phyloP scores from a whole-genome alignment of 345 rosid genomes.

The Eucalyptus erythrocorys region DNA sequence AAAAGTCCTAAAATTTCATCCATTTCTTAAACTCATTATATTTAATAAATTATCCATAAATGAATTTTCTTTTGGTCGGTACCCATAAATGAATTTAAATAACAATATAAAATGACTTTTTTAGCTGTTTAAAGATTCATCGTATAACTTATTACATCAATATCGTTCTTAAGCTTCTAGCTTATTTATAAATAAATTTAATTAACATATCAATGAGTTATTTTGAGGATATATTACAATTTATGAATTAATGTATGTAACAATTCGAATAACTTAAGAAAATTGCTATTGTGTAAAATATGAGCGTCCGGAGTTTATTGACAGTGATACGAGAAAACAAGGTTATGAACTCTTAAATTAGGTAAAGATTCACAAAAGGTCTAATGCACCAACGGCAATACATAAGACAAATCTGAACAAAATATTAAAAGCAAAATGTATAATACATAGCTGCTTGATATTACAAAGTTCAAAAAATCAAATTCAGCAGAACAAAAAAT shows the following conservation, averaged over 20 bases:
- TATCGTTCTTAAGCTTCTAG: fast-evolving
- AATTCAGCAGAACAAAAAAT: neutral
- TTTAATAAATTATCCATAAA: no score
- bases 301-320: fast-evolving
- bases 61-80: no score
- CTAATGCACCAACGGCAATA: fast-evolving
- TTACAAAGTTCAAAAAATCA: neutral
- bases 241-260: fast-evolving
- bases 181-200: neutral
- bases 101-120: no score
- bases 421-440: neutral
- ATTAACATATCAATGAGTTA: neutral
- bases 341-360: fast-evolving
- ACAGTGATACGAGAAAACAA: fast-evolving
- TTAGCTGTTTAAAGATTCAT: no score
- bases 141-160: no score
- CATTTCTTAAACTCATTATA: no score
- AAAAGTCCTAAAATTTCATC: no score
- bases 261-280: neutral
- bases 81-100: no score
- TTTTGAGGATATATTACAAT: fast-evolving
- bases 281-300: fast-evolving
- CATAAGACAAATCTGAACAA: neutral
- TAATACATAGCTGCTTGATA: neutral
- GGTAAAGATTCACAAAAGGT: fast-evolving